Evolutionary conservation across 805 yeast species (phyloP), one percentile per base, ranked within the genome.

Genomic region (Candida yuanshanica): DNA sequence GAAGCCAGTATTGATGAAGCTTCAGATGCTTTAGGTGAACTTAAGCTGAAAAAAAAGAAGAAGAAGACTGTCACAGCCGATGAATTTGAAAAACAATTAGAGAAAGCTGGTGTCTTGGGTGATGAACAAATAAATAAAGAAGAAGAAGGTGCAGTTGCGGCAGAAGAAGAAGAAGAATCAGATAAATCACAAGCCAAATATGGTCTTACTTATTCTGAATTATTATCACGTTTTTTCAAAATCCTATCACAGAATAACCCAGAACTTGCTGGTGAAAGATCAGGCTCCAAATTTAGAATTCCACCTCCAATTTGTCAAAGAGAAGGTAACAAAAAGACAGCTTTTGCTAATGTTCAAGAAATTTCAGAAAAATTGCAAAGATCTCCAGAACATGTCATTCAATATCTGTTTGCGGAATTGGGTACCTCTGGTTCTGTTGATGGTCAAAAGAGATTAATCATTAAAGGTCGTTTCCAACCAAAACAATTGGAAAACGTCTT

Each of bases 381-480:
- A 72, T 85, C 89, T 41, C 93, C 96, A 53, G 99, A 93, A 60
- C 99, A 93, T 69, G 81, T 93, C 51, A 93, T 93, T 65, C 96
- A 89, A 71, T 93, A 84, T 68, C 69, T 93, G 67, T 93, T 93
- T 69, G 97, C 98, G 1, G 99, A 93, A 72, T 75, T 93, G 77
- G 99, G 99, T 81, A 93, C 99, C 17, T 88, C 98, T 2, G 99
- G 99, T 62, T 90, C 97, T 42, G 91, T 93, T 46, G 99, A 93
- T 69, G 99, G 98, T 65, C 91, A 87, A 66, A 87, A 89, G 74
- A 83, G 99, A 68, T 79, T 93, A 64, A 89, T 93, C 49, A 91
- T 93, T 65, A 93, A 88, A 74, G 99, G 99, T 74, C 86, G 95
- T 67, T 93, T 89, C 75, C 95, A 85, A 71, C 96, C 95, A 55